Conservation (phyloP, 192 early-diverging fungal genomes). For the Powellomyces hirtus region DNA sequence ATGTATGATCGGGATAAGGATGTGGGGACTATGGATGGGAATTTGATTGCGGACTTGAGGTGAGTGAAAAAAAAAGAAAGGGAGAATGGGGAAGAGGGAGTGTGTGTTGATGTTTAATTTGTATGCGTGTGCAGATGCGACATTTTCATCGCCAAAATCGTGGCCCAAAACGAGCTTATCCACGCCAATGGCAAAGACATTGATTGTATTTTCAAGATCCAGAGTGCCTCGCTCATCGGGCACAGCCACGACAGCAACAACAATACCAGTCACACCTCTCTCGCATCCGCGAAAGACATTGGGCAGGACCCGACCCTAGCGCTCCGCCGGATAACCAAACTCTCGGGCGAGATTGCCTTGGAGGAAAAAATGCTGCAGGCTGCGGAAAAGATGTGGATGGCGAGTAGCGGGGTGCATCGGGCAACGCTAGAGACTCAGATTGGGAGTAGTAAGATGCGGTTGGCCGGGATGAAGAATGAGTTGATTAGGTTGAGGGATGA, state of each 20-base stretch:
- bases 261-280: neutral
- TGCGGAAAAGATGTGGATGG: constrained; percentile 40
- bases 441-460: constrained; percentile 29
- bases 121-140: constrained; percentile 31
- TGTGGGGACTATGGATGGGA: constrained; percentile 24
- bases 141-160: constrained; percentile 41
- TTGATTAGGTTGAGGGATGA: constrained; percentile 19
- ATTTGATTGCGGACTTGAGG: constrained; percentile 40
- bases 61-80: neutral
- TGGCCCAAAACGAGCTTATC: constrained; percentile 54
- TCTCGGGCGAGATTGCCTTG: constrained; percentile 39
- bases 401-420: constrained; percentile 38
- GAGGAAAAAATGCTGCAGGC: constrained; percentile 48
- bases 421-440: constrained; percentile 32
- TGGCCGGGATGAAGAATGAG: constrained; percentile 30
- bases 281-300: neutral
- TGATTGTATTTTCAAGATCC: constrained; percentile 57
- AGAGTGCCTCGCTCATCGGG: constrained; percentile 2
- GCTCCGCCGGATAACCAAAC: constrained; percentile 28
- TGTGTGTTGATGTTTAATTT: too few relatives aligned
- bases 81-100: too few relatives aligned
- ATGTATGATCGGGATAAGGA: constrained; percentile 45
- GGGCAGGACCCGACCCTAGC: neutral
- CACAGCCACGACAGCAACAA: neutral
- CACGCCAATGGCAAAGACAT: constrained; percentile 49